Evolutionary conservation across 2,329 filamentous ascomycete species (phyloP).

Genomic region (Cytospora paraplurivora): DNA sequence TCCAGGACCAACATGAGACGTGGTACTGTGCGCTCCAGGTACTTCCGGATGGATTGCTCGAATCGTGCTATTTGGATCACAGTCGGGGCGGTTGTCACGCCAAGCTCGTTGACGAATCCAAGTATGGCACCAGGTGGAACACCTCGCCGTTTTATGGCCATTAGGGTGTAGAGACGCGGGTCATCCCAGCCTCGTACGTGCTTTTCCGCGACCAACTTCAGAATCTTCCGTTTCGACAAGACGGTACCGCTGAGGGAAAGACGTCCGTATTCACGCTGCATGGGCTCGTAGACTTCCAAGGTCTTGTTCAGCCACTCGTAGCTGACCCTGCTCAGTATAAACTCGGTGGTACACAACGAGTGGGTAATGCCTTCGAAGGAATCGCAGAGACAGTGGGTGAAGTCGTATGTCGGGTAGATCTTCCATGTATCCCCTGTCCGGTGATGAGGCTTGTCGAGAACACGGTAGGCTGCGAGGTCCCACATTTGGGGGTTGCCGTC

Average conservation of each 20-base stretch:
- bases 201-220: constrained; percentile 69
- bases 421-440: constrained; percentile 82
- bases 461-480: constrained; percentile 90
- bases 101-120: constrained; percentile 87
- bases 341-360: constrained; percentile 32
- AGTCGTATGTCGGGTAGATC: constrained; percentile 95
- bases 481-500: constrained; percentile 93
- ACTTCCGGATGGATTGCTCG: constrained; percentile 80
- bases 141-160: constrained; percentile 79
- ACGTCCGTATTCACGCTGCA: constrained; percentile 74
- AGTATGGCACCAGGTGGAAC: constrained; percentile 87
- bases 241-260: constrained; percentile 83
- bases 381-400: constrained; percentile 88
- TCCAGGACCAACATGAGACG: constrained; percentile 88
- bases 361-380: constrained; percentile 91
- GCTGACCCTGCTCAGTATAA: constrained; percentile 57
- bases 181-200: constrained; percentile 89
- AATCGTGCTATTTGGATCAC: constrained; percentile 82
- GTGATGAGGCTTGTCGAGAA: constrained; percentile 70
- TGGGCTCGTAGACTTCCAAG: constrained; percentile 82
- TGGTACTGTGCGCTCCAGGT: constrained; percentile 85
- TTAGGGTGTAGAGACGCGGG: constrained; percentile 84
- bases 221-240: constrained; percentile 82
- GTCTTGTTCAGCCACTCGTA: constrained; percentile 90
- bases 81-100: constrained; percentile 79